Evolutionary conservation across 257 asterid genomes (phyloP).

Genomic region (Coffea canephora): DNA sequence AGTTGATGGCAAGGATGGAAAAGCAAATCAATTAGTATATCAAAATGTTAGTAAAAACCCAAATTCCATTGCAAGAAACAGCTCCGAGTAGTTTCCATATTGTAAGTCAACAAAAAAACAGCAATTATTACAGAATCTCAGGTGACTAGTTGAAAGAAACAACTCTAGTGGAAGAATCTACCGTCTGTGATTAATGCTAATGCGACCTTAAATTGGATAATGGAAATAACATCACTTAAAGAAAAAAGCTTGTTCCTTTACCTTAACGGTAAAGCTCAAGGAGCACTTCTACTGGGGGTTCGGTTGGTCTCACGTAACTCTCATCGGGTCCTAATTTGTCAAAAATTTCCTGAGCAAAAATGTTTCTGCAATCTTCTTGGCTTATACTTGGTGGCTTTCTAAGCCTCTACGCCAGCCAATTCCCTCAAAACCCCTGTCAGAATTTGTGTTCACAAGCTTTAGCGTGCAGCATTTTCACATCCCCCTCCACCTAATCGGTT

Average conservation of each 20-base stretch:
- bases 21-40: not conserved
- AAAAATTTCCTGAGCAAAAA: not conserved
- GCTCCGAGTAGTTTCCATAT: not conserved
- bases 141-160: not conserved
- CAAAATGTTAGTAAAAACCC: not conserved
- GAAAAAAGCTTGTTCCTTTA: conserved; percentile 7
- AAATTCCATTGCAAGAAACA: not conserved
- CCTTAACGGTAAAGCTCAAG: conserved; percentile 26
- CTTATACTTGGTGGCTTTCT: conserved; percentile 27
- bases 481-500: conserved; percentile 37
- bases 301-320: conserved; percentile 17
- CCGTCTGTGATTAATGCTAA: not conserved
- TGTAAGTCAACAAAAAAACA: not conserved
- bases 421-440: conserved; percentile 33
- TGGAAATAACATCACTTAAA: not conserved
- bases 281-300: conserved; percentile 3
- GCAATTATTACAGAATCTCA: not conserved
- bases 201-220: not conserved
- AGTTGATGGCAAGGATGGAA: not conserved
- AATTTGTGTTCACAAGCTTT: conserved; percentile 53
- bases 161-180: not conserved
- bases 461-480: conserved; percentile 23
- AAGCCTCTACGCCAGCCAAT: conserved; percentile 43
- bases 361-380: conserved; percentile 11
- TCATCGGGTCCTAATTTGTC: not conserved